A percentile compares a stretch with the other conserved stretches of the same genome.
These are phyloP conservation scores for Bassia scoparia DNA, from an alignment of 148 eudicot genomes.

Conservation along the genomic window DNA sequence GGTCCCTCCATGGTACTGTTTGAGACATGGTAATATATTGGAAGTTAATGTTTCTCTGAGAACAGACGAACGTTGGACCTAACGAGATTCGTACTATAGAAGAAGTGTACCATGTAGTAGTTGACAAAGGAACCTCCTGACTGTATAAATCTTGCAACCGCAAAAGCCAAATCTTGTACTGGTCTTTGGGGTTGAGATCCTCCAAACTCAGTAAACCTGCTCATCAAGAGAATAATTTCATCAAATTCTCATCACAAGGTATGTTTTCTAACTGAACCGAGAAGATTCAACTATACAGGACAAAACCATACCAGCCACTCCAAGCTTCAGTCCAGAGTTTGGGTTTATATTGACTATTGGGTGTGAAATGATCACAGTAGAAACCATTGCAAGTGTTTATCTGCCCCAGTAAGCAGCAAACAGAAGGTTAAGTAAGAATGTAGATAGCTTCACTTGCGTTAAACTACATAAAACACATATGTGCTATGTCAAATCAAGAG, in stretches of 20 bases:
- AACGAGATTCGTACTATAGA: background rate
- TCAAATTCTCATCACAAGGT: background rate
- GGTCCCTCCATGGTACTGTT: conserved; percentile 94
- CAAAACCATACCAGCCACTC: conserved; percentile 74
- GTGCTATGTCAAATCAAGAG: background rate
- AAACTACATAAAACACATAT: background rate
- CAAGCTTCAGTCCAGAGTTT: conserved; percentile 92
- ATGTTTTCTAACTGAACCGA: background rate
- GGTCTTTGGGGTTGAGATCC: conserved; percentile 70
- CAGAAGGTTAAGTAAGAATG: conserved; percentile 6
- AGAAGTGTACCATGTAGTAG: conserved; percentile 75
- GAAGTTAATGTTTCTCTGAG: conserved; percentile 2
- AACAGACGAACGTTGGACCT: background rate
- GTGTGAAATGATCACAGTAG: conserved; percentile 71
- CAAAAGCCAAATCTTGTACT: conserved; percentile 88
- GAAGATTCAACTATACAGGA: background rate
- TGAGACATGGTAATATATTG: conserved; percentile 8
- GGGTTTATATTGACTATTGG: conserved; percentile 81
- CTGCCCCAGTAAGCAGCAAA: conserved; percentile 35
- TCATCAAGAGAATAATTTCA: background rate
- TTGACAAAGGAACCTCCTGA: conserved; percentile 87
- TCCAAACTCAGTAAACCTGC: conserved; percentile 86
- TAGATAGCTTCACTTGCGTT: background rate
- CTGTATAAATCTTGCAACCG: conserved; percentile 73
- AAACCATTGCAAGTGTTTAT: conserved; percentile 92